Evolutionary conservation across 352 stramenopile species (phyloP).

Genomic region (Phytophthora constricta): DNA sequence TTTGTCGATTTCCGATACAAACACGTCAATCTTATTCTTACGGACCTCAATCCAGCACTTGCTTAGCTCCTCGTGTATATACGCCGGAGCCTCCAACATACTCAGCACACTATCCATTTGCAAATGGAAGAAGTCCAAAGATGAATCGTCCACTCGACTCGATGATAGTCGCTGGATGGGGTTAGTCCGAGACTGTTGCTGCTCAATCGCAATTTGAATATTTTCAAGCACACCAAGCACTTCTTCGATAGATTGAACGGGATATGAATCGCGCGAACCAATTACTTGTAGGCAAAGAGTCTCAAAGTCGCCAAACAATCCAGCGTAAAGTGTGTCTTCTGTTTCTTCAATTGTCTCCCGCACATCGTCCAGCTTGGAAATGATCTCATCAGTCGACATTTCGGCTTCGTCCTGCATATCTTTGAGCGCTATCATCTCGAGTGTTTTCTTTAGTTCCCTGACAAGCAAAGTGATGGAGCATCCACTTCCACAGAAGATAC

Average conservation of each 20-base stretch:
- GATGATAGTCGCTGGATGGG: background rate
- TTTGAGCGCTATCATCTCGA: background rate
- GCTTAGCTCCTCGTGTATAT: background rate
- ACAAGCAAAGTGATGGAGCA: too few relatives aligned
- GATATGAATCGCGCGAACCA: background rate
- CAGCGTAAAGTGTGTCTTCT: background rate
- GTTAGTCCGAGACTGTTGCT: background rate
- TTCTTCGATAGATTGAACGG: background rate
- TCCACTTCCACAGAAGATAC: too few relatives aligned
- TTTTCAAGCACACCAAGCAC: background rate
- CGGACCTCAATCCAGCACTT: background rate
- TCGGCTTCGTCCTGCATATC: too few relatives aligned
- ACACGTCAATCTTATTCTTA: background rate
- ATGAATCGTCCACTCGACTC: background rate
- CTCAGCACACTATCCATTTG: background rate
- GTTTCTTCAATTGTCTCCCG: background rate
- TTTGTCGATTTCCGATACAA: slow-evolving; percentile 3
- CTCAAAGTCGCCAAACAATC: background rate
- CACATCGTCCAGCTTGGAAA: background rate
- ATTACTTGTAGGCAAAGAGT: background rate
- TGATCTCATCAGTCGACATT: background rate
- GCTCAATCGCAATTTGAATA: background rate
- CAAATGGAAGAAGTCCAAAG: background rate
- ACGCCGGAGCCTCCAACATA: background rate
- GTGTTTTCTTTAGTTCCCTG: background rate